Evolutionary conservation across 768 basidiomycete species (phyloP).

Genomic region (Exsudoporus frostii): DNA sequence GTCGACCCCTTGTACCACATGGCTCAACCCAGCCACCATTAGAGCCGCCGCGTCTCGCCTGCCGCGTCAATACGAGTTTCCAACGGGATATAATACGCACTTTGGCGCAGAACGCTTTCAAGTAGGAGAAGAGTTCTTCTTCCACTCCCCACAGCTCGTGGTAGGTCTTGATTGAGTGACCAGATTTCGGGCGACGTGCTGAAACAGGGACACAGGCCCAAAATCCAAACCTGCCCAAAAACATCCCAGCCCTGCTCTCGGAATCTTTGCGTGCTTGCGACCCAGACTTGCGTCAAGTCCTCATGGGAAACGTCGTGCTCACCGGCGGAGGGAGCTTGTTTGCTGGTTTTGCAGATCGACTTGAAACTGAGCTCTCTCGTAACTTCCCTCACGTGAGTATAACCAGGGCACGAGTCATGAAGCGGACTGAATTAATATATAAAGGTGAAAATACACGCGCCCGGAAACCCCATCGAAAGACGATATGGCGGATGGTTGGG

Average conservation of each 20-base stretch:
- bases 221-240: constrained; percentile 72
- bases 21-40: constrained; percentile 1
- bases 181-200: constrained; percentile 1
- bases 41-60: constrained; percentile 60
- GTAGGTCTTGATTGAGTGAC: constrained; percentile 32
- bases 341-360: constrained; percentile 79
- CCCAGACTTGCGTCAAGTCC: constrained; percentile 84
- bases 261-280: constrained; percentile 84
- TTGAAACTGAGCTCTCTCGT: constrained; percentile 70
- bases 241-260: constrained; percentile 70
- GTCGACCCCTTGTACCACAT: not conserved
- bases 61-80: constrained; percentile 85
- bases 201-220: constrained; percentile 33
- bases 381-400: constrained; percentile 74
- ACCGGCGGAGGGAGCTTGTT: constrained; percentile 93
- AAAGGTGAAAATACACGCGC: constrained; percentile 88
- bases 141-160: constrained; percentile 56
- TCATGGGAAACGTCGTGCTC: constrained; percentile 91
- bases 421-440: constrained; percentile 15
- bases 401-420: not conserved
- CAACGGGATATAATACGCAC: constrained; percentile 83
- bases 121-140: constrained; percentile 89
- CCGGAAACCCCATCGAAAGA: constrained; percentile 87
- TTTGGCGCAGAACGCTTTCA: constrained; percentile 80
- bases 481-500: constrained; percentile 94